Evolutionary conservation across 2,329 filamentous ascomycete species (phyloP), one percentile per base, ranked within the genome.

Genomic region (Phialophora expanda): DNA sequence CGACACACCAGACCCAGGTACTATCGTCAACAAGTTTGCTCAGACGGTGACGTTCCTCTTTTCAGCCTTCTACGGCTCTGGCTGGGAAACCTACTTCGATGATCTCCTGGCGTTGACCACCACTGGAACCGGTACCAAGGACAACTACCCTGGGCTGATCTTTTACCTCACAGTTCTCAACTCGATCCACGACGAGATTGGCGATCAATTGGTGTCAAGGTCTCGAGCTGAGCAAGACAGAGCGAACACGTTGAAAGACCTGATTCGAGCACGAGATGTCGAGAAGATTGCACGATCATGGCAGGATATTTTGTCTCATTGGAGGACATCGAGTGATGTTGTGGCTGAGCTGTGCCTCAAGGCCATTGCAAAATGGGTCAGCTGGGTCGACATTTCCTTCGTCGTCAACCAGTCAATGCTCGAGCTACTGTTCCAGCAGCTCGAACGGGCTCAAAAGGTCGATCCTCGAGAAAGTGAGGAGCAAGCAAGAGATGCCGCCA

Each of bases 41-140:
- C 95, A 99, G 80, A 97, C 93, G 12, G 82, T 99, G 73, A 99
- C 95, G 9, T 95, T 92, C 75, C 88, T 99, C 58, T 99, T 99
- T 78, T 90, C 92, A 41, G 87, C 89, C 12, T 84, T 96, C 62
- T 99, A 99, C 78, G 88, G 88, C 61, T 87, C 90, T 61, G 90
- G 90, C 44, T 99, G 95, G 95, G 86, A 91, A 74, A 87, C 83
- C 66, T 98, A 97, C 78, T 89, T 99, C 76, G 91, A 96, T 74
- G 95, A 99, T 76, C 91, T 98, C 72, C 83, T 95, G 68, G 85
- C 85, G 65, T 80, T 99, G 71, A 92, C 93, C 6, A 86, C 85
- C 66, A 82, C 85, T 26, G 85, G 87, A 69, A 86, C 86, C 70
- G 81, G 83, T 57, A 78, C 79, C 51, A 85, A 83, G 69, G 88